A percentile compares a stretch with the other conserved stretches of the same genome.
Evolutionary conservation across 345 rosid genomes (phyloP).

Genomic region (Ceriops decandra): DNA sequence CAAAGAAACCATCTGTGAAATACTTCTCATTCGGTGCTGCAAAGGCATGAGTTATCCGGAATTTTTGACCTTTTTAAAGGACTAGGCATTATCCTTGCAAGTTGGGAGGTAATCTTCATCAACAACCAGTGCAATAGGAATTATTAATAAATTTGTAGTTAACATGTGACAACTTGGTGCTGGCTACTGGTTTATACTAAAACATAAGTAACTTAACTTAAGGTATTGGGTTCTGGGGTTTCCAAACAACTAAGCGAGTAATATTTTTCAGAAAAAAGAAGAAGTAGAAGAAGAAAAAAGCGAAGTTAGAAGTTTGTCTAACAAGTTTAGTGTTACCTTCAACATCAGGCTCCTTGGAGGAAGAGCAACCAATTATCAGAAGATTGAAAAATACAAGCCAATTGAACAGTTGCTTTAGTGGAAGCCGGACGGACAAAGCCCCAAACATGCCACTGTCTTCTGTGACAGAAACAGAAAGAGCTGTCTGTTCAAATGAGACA

Average conservation of each 20-base stretch:
- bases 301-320: not conserved
- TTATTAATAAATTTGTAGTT: too few species aligned
- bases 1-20: not conserved
- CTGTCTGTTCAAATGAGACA: conserved; percentile 3
- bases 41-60: not conserved
- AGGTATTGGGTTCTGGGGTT: too few species aligned
- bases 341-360: conserved; percentile 55
- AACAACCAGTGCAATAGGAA: too few species aligned
- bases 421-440: conserved; percentile 26
- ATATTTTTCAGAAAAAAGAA: not conserved
- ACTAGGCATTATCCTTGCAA: too few species aligned
- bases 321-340: conserved; percentile 48
- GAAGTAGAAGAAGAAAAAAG: not conserved
- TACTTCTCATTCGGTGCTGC: not conserved
- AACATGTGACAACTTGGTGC: too few species aligned
- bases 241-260: not conserved
- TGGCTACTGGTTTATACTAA: too few species aligned
- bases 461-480: conserved; percentile 11
- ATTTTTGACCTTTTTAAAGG: too few species aligned
- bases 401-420: conserved; percentile 26
- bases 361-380: conserved; percentile 24
- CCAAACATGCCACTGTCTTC: conserved; percentile 13
- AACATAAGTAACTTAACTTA: too few species aligned
- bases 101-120: too few species aligned
- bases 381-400: conserved; percentile 41